Base-by-base conservation (phyloP, 2,329 filamentous ascomycete species). In the Ophiostoma australiae region DNA sequence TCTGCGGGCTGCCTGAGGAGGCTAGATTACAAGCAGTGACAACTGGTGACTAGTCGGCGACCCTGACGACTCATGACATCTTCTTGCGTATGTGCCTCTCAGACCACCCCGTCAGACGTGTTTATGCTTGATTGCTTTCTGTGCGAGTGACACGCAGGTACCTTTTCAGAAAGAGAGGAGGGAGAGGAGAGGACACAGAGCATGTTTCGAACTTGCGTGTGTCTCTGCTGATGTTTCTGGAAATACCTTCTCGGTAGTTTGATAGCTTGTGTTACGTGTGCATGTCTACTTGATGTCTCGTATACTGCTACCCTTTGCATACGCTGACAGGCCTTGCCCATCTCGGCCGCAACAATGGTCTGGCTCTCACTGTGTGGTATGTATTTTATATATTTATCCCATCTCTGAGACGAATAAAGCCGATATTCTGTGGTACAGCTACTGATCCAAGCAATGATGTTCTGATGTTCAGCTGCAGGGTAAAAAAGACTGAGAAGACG, bases 191-290 rank as follows among this genome's bases (percentile, higher is more conserved):
- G 52, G n/a, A 10, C 23, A 33, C 1, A 63, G 58, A 31, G 58
- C 58, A 63, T 63, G 27, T 63, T 63, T 58, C 23, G 52, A 23
- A 4, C 23, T 13, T 58, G 52, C 23, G 52, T 8, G 15, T 58
- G 52, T 58, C 52, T 58, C 52, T 58, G 23, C 52, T 23, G n/a
- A 58, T 15, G 52, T 27, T 23, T 58, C 52, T 58, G 52, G n/a
- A 27, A 23, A 8, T 58, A 58, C 17, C 33, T 41, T 20, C 63
- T 67, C 63, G 63, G 63, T 27, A 67, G 63, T 67, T 67, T 67
- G 37, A 67, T 67, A 41, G 35, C 63, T 27, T 67, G 17, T 67
- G 35, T 10, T 15, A 41, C 63, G 3, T 11, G 17, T 8, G 15
- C 33, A 13, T 33, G 27, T 33, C 13, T 27, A 4, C 11, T 27